Evolutionary conservation across 2,329 filamentous ascomycete genomes (phyloP), one percentile per base, ranked within the genome.

Genomic region (Apiospora arundinis): DNA sequence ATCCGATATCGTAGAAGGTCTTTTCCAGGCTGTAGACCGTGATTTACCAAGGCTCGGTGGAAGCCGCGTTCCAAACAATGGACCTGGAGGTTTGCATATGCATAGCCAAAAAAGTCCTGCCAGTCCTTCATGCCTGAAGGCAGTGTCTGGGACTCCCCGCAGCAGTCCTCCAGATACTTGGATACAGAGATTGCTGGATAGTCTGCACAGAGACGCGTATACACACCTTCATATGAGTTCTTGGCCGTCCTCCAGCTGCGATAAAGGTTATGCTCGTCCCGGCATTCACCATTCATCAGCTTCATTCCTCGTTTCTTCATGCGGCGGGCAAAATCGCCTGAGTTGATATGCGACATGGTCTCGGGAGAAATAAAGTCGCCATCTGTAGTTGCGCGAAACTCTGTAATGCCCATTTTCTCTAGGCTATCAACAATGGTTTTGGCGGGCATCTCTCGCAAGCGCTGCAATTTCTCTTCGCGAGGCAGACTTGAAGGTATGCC

Each of bases 251-350:
- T 65, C 72, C 72, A 73, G 2, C 28, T 45, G 3, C 70, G 68
- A 32, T 73, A 73, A 6, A 73, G 45, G n/a, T 68, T 69, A 16
- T 72, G 72, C 21, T 73, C 72, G 18, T 72, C 70, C 8, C 37
- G 60, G 23, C 72, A 73, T 65, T 73, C 72, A 6, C 72, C 72
- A 25, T 70, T 73, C 70, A 73, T 69, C 37, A 73, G 45, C 18
- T 63, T 70, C 52, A 72, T 71, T 16, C 68, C 72, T 18, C 72
- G 68, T n/a, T 65, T 72, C 67, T 72, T 71, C 72, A 73, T 73
- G 21, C 66, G 52, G 11, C 70, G 68, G 5, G 70, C 66, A 21
- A 73, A 73, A 4, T 69, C 68, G 1, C 72, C 72, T 8, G 66
- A 69, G 65, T 68, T 72, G 67, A 73, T 72, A 21, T 48, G 32